Percentiles rank a stretch among this genome's conserved stretches.
These are phyloP conservation scores for Vicia faba DNA, from an alignment of 306 rosid species.

Conservation along the genomic window DNA sequence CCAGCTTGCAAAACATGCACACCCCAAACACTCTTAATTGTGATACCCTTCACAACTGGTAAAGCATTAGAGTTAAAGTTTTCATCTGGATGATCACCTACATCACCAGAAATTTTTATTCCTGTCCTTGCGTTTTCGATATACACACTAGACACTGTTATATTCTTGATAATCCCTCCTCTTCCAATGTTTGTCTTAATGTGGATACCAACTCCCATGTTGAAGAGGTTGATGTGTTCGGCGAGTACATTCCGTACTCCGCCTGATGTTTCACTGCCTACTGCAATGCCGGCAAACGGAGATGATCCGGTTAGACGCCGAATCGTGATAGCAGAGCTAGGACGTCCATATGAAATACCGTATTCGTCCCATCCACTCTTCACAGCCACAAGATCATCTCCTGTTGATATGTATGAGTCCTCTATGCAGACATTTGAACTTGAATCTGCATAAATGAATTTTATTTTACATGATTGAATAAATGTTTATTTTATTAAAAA, in stretches of 20 bases:
- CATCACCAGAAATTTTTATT: slow-evolving; percentile 79
- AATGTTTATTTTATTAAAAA: not conserved
- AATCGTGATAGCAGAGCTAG: slow-evolving; percentile 67
- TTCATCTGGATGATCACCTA: slow-evolving; percentile 83
- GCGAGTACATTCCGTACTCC: slow-evolving; percentile 87
- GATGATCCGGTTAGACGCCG: slow-evolving; percentile 77
- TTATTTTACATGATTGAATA: not conserved
- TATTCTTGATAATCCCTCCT: slow-evolving; percentile 74
- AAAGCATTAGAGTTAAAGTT: slow-evolving; percentile 70
- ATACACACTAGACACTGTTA: slow-evolving; percentile 64
- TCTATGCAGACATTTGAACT: slow-evolving; percentile 88
- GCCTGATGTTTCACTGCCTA: slow-evolving; percentile 95
- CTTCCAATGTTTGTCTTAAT: slow-evolving; percentile 84
- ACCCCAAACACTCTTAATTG: slow-evolving; percentile 74
- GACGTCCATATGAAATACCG: slow-evolving; percentile 77
- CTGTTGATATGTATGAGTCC: slow-evolving; percentile 80
- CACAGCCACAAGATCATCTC: slow-evolving; percentile 89
- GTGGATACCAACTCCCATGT: slow-evolving; percentile 85
- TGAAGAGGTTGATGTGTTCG: slow-evolving; percentile 72
- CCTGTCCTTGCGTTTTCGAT: slow-evolving; percentile 69
- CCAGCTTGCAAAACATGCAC: slow-evolving; percentile 78
- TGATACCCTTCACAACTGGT: slow-evolving; percentile 74
- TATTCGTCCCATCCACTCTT: slow-evolving; percentile 97
- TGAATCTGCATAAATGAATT: slow-evolving; percentile 61
- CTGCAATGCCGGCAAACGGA: slow-evolving; percentile 77